Conservation (phyloP, 495 filamentous ascomycete species). For the Penicilliopsis zonata region DNA sequence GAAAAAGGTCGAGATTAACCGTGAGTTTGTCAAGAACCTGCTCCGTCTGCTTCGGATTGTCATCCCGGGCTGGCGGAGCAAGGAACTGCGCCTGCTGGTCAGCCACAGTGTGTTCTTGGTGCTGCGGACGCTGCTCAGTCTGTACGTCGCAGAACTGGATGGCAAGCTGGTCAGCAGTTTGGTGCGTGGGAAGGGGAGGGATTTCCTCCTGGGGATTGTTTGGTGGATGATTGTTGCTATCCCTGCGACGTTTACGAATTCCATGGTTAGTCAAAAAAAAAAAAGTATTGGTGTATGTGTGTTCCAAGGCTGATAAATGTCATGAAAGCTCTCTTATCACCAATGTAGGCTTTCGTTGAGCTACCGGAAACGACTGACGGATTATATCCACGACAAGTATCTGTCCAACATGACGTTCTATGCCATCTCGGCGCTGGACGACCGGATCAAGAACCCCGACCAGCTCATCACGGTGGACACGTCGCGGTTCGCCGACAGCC, state of each 20-base stretch:
- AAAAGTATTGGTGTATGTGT: not conserved
- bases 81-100: constrained; percentile 72
- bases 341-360: constrained; percentile 88
- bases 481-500: constrained; percentile 85
- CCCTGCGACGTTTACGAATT: constrained; percentile 98
- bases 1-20: constrained; percentile 86
- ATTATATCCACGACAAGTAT: constrained; percentile 87
- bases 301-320: not conserved
- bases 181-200: constrained; percentile 80
- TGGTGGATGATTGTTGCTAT: constrained; percentile 99
- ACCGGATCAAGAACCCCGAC: constrained; percentile 97
- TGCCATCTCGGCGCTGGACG: constrained; percentile 85
- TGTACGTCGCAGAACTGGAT: constrained; percentile 95
- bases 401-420: constrained; percentile 96
- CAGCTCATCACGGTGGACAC: constrained; percentile 96
- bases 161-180: constrained; percentile 82
- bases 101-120: constrained; percentile 86
- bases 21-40: constrained; percentile 87
- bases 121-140: constrained; percentile 74
- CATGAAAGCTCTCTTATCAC: constrained; percentile 75
- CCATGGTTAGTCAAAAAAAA: constrained; percentile 57
- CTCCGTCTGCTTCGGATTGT: constrained; percentile 72
- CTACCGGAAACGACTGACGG: constrained; percentile 83
- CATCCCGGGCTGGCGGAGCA: constrained; percentile 78
- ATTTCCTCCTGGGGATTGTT: constrained; percentile 77